Base-by-base conservation (phyloP, 805 yeast species). In the Candida incommunis region DNA sequence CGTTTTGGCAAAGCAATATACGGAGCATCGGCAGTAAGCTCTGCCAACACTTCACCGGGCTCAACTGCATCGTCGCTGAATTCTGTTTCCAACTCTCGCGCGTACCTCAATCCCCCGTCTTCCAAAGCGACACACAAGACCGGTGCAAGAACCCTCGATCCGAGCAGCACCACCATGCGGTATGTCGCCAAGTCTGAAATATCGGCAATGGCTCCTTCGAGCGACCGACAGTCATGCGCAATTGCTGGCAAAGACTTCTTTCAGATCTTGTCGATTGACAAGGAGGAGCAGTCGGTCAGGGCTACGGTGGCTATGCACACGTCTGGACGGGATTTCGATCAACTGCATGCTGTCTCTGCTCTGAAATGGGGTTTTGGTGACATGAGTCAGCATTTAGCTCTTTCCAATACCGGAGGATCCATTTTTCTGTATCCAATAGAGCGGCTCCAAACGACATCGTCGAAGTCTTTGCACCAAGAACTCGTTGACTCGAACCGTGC, bases 401-500 rank as follows among this genome's bases (percentile, higher is more conserved):
- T 60, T 37, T 50, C 61, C 21, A 60, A 56, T 23, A 48, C 61
- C 3, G 58, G 59, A 23, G 69, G 69, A 18, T 42, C 52, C 18
- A 54, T 64, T 4, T 50, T 57, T 20, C 43, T 65, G 25, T 62
- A 64, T 50, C 49, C 54, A 31, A 47, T 54, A 20, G 58, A 60
- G 7, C 35, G 43, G 31, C 42, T 15, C 31, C 41, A 35, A 35
- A 43, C 2, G 27, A 31, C 51, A 50, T 20, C 18, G 43, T 21
- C 18, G 43, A 25, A 40, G 15, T 20, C 42, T 3, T 9, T 43
- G 5, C 29, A 26, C 24, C 43, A 29, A 44, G 48, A 23, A 37
- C 48, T 16, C 20, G 40, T 16, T 50, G 51, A 43, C 41, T 59
- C 41, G 11, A 54, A 63, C 44, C 70, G 80, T 0, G 71, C 71